phyloP scores from a whole-genome alignment of 495 filamentous ascomycete genomes.

The Neurospora sp. region DNA sequence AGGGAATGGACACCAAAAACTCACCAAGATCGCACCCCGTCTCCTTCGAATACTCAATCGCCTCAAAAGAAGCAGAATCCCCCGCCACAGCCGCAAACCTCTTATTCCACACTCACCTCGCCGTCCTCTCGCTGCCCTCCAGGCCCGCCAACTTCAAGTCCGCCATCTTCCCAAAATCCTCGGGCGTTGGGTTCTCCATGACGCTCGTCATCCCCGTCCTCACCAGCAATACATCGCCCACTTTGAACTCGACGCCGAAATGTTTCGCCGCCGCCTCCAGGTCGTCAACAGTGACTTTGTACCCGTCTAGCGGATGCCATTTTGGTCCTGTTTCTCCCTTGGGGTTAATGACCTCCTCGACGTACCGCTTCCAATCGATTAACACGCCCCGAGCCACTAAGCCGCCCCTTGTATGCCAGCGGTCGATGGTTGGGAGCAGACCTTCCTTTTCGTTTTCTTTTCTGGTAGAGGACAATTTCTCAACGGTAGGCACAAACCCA shows the following conservation, averaged over 20 bases:
- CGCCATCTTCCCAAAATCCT: conserved; percentile 38
- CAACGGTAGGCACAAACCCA: conserved; percentile 26
- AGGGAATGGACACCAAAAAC: conserved; percentile 1
- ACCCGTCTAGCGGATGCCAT: conserved; percentile 47
- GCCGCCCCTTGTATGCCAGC: conserved; percentile 36
- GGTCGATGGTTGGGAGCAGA: conserved; percentile 27
- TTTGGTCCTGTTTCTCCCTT: conserved; percentile 24
- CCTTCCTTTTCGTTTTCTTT: conserved; percentile 7
- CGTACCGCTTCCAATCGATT: conserved; percentile 41
- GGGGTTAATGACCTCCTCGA: conserved; percentile 22
- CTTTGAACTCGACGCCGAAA: conserved; percentile 47
- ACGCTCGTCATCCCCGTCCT: conserved; percentile 55
- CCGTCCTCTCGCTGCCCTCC: conserved; percentile 47
- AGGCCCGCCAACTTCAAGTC: conserved; percentile 20
- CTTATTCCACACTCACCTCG: conserved; percentile 45
- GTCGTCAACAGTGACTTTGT: conserved; percentile 50
- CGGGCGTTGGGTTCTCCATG: conserved; percentile 34
- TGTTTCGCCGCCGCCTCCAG: conserved; percentile 48
- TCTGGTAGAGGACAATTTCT: conserved; percentile 6
- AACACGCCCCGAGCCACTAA: conserved; percentile 49
- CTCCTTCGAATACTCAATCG: conserved; percentile 23
- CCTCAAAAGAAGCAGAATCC: conserved; percentile 41
- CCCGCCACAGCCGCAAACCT: conserved; percentile 45
- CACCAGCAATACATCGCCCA: conserved; percentile 55
- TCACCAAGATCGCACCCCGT: conserved; percentile 22